Percentiles rank a stretch among this genome's conserved stretches.
phyloP scores from a whole-genome alignment of 1,284 basidiomycete species.

The Leucoagaricus sp. region DNA sequence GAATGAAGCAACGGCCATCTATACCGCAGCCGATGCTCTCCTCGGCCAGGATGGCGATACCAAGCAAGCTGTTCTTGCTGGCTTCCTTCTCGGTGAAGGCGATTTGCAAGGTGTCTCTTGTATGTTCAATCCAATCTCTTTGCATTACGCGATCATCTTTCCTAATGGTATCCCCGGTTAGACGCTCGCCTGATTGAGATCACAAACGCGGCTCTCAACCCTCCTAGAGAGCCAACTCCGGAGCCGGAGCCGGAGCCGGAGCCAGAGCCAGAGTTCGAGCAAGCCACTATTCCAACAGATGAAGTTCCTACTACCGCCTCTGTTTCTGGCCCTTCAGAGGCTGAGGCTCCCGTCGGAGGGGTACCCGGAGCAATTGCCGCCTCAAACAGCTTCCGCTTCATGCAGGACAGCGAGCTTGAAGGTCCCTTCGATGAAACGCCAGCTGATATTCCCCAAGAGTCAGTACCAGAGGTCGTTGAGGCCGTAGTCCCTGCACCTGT shows the following conservation, averaged over 20 bases:
- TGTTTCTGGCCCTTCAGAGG: conserved; percentile 23
- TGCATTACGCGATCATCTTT: conserved; percentile 1
- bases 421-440: conserved; percentile 46
- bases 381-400: conserved; percentile 68
- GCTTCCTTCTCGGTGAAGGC: conserved; percentile 56
- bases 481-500: conserved; percentile 28
- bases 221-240: conserved; percentile 39
- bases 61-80: conserved; percentile 52
- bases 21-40: conserved; percentile 52
- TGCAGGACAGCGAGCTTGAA: conserved; percentile 77
- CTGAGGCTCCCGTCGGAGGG: conserved; percentile 36
- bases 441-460: conserved; percentile 44
- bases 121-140: conserved; percentile 38
- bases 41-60: conserved; percentile 51
- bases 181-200: conserved; percentile 62
- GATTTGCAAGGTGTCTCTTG: conserved; percentile 61
- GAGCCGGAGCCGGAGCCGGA: conserved; percentile 32
- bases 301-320: conserved; percentile 19
- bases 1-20: conserved; percentile 54
- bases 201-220: conserved; percentile 48
- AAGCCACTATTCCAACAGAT: conserved; percentile 18
- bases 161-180: conserved; percentile 29
- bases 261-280: conserved; percentile 31
- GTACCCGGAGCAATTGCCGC: conserved; percentile 37
- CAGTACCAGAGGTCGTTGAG: conserved; percentile 26